phyloP scores from a whole-genome alignment of 2,329 filamentous ascomycete genomes.

The Hirsutella thompsonii region DNA sequence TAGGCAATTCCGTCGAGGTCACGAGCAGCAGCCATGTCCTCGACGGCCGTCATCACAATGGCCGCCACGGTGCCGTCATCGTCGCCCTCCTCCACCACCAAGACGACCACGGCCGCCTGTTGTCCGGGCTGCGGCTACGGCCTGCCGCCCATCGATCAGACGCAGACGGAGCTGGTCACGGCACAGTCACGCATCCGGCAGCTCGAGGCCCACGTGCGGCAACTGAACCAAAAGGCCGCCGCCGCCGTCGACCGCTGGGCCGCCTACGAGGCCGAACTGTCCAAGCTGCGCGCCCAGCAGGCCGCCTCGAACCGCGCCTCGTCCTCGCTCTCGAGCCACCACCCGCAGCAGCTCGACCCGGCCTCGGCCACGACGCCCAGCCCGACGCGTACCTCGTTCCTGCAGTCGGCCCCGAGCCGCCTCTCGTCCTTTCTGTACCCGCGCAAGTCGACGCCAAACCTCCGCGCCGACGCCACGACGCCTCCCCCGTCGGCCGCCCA shows the following conservation, averaged over 20 bases:
- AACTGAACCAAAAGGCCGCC: slow-evolving; percentile 59
- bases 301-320: slow-evolving; percentile 8
- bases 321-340: slow-evolving; percentile 11
- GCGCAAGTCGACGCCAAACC: slow-evolving; percentile 25
- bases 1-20: no score
- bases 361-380: slow-evolving; percentile 8
- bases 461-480: slow-evolving; percentile 9
- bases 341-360: slow-evolving; percentile 4
- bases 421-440: slow-evolving; percentile 31
- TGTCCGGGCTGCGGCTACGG: slow-evolving; percentile 39
- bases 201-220: slow-evolving; percentile 56
- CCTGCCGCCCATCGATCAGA: slow-evolving; percentile 21
- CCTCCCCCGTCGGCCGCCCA: slow-evolving; percentile 7
- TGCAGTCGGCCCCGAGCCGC: slow-evolving; percentile 29
- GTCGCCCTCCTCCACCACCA: slow-evolving; percentile 7
- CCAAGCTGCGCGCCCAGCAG: slow-evolving; percentile 35
- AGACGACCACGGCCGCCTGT: slow-evolving; percentile 18
- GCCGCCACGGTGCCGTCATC: slow-evolving; percentile 6
- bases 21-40: slow-evolving; percentile 12
- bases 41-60: slow-evolving; percentile 18
- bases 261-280: slow-evolving; percentile 70
- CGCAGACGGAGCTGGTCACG: slow-evolving; percentile 30
- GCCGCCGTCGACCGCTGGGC: slow-evolving; percentile 53
- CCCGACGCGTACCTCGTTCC: slow-evolving; percentile 29
- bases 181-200: slow-evolving; percentile 52